Evolutionary conservation across 2,329 filamentous ascomycete species (phyloP), one percentile per base, ranked within the genome.

Genomic region (Diaporthe australafricana): DNA sequence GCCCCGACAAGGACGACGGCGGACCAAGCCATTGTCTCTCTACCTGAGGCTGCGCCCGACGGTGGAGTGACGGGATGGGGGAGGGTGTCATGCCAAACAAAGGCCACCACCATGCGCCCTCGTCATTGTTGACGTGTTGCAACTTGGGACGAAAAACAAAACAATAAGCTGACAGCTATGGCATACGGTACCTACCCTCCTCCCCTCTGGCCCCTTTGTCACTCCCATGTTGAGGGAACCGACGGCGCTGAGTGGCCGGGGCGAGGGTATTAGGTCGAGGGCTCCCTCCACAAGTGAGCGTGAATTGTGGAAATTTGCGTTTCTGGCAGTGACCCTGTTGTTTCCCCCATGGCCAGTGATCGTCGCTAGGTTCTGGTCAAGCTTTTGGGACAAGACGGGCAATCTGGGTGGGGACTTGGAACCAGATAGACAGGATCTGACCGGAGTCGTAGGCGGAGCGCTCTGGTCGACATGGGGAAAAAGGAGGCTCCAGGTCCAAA

Each of bases 121-220:
- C 66, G 66, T 69, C 53, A 60, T 47, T 40, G 66, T 69, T 60
- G 53, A 69, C 67, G 67, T 69, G 27, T 22, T 32, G 22, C 50
- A n/a, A 30, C 30, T 52, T 69, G 42, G 42, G 66, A 69, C 17
- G 67, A 50, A 40, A 16, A 40, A 30, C 32, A 52, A 40, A 67
- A n/a, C 32, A 5, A 35, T 35, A 35, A 35, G 20, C 11, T 32
- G 7, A 57, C 66, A 57, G 16, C 14, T 69, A 38, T 55, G 16
- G 42, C 30, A 16, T 22, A 32, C 53, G 9, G 32, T 9, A 35
- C 32, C 5, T 35, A 35, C 32, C 5, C 16, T 20, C 2, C 6
- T 20, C 30, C 17, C 12, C 25, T 25, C 11, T 48, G 42, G 32
- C 30, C 42, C 14, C 25, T 20, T 32, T n/a, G 3, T 16, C 20